Conservation (phyloP, 2,329 filamentous ascomycete species). For the Zymoseptoria passerinii region DNA sequence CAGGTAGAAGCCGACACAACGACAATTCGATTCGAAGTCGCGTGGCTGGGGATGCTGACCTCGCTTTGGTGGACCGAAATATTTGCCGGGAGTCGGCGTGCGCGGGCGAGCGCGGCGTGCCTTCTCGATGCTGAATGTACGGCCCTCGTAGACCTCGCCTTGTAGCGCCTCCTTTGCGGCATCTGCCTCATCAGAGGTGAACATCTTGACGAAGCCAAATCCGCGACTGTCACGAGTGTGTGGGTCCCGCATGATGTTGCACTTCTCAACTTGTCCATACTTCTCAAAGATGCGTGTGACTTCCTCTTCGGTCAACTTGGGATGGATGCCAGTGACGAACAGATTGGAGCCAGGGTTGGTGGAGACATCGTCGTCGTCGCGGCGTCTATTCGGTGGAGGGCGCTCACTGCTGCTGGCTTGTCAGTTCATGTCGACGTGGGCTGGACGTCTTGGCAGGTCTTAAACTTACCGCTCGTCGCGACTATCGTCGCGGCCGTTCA, state of each 20-base stretch:
- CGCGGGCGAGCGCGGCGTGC: conserved; percentile 89
- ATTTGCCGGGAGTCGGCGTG: conserved; percentile 95
- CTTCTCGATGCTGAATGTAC: conserved; percentile 97
- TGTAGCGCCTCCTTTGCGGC: conserved; percentile 94
- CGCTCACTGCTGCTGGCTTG: conserved; percentile 34
- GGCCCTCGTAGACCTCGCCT: conserved; percentile 88
- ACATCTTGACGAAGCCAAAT: conserved; percentile 99
- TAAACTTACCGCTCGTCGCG: conserved; percentile 22
- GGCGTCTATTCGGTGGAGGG: conserved; percentile 28
- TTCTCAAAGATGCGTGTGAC: conserved; percentile 95
- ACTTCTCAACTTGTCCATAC: conserved; percentile 97
- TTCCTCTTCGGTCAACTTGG: conserved; percentile 79
- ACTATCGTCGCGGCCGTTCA: conserved; percentile 51
- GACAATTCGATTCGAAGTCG: conserved; percentile 5
- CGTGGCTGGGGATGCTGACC: conserved; percentile 16
- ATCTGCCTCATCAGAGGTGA: conserved; percentile 87
- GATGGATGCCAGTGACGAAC: conserved; percentile 97
- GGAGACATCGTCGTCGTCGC: conserved; percentile 58
- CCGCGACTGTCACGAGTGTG: conserved; percentile 98
- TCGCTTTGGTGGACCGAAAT: conserved; percentile 96
- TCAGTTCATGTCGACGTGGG: conserved; percentile 9
- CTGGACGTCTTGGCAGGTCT: conserved; percentile 10
- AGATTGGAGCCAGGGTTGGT: conserved; percentile 94
- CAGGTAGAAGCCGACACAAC: conserved; percentile 7
- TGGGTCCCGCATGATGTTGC: conserved; percentile 98